Evolutionary conservation across 2,329 filamentous ascomycete species (phyloP).

Genomic region (Fusarium sp.): DNA sequence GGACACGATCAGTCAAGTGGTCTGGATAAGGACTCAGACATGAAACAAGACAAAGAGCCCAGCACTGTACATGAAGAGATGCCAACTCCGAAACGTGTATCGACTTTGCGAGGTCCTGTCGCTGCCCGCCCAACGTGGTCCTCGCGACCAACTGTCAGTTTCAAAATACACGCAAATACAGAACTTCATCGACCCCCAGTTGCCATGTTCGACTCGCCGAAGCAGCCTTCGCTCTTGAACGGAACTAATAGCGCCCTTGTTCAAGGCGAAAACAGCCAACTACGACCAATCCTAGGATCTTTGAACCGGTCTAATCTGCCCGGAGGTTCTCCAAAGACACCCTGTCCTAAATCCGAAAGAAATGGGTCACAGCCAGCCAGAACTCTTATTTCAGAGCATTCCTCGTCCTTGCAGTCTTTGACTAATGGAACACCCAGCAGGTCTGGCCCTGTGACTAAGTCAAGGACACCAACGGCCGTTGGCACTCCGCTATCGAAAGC

Average conservation of each 20-base stretch:
- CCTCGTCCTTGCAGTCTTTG: neutral
- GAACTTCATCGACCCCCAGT: slow-evolving; percentile 43
- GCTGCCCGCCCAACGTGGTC: slow-evolving; percentile 32
- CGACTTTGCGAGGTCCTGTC: slow-evolving; percentile 30
- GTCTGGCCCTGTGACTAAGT: slow-evolving; percentile 2
- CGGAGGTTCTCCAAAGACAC: slow-evolving; percentile 24
- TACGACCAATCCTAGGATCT: slow-evolving; percentile 36
- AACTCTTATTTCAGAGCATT: neutral
- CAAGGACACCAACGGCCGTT: slow-evolving; percentile 8
- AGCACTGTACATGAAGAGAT: slow-evolving; percentile 4
- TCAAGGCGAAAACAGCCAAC: slow-evolving; percentile 35
- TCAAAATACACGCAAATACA: slow-evolving; percentile 39
- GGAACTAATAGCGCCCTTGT: slow-evolving; percentile 38
- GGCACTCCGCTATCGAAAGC: slow-evolving; percentile 34
- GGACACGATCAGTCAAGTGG: neutral
- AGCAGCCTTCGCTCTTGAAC: slow-evolving; percentile 14
- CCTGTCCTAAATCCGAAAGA: slow-evolving; percentile 16
- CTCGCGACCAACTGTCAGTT: slow-evolving; percentile 39
- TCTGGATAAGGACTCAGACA: neutral
- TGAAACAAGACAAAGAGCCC: neutral
- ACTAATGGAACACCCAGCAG: neutral
- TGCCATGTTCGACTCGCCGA: slow-evolving; percentile 31
- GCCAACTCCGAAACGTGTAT: slow-evolving; percentile 5
- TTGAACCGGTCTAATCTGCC: slow-evolving; percentile 20
- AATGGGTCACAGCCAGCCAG: slow-evolving; percentile 1